These are phyloP conservation scores for Boletus bicolor DNA, from an alignment of 768 basidiomycete species.

Conservation along the genomic window DNA sequence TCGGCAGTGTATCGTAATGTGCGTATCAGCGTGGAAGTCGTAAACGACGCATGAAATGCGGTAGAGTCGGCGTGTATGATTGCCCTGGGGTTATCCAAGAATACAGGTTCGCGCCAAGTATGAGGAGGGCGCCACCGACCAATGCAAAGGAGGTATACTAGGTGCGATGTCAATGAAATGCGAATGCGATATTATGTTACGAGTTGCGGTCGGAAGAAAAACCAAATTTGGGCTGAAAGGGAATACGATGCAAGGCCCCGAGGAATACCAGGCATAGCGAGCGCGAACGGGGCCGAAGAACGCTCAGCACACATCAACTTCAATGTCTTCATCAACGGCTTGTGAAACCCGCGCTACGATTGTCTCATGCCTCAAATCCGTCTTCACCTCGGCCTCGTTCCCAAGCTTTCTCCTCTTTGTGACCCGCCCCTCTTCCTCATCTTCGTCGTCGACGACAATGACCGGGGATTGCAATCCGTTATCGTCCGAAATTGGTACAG, in stretches of 20 bases:
- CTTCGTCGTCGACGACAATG: conserved; percentile 59
- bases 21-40: conserved; percentile 5
- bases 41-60: conserved; percentile 1
- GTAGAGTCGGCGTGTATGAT: neutral
- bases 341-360: conserved; percentile 6
- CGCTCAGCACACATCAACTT: conserved; percentile 28
- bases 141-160: conserved; percentile 20
- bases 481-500: conserved; percentile 30
- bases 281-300: neutral
- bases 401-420: conserved; percentile 50
- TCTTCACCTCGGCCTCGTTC: neutral
- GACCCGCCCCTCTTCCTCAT: conserved; percentile 48
- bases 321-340: conserved; percentile 27
- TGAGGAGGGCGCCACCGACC: neutral
- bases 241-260: neutral
- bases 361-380: neutral
- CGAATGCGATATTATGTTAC: conserved; percentile 14
- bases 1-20: conserved; percentile 1
- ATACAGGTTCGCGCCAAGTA: conserved; percentile 7
- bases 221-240: conserved; percentile 1
- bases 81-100: conserved; percentile 20
- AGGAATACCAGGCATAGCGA: neutral
- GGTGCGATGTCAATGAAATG: conserved; percentile 15
- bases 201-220: conserved; percentile 2
- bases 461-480: conserved; percentile 46